Evolutionary conservation across 2,329 filamentous ascomycete genomes (phyloP).

Genomic region (Coleophoma eucalyptorum): DNA sequence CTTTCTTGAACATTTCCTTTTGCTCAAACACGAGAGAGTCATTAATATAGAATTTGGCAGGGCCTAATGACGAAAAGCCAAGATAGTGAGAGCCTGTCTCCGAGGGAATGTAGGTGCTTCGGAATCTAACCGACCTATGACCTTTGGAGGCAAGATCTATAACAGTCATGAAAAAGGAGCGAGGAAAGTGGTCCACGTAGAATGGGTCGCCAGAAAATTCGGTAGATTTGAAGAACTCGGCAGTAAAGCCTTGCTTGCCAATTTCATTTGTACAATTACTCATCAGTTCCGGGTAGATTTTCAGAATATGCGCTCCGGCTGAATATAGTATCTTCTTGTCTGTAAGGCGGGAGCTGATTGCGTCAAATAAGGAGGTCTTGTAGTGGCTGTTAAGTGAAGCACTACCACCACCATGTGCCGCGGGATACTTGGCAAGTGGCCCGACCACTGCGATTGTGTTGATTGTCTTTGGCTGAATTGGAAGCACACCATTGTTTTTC

Average conservation of each 20-base stretch:
- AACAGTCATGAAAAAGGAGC: no score
- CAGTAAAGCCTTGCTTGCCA: not conserved
- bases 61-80: not conserved
- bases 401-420: not conserved
- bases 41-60: not conserved
- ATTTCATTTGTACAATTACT: no score
- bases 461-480: not conserved
- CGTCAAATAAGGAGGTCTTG: not conserved
- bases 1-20: not conserved
- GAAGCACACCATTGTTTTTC: conserved; percentile 4
- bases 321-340: not conserved
- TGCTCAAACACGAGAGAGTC: not conserved
- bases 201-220: not conserved
- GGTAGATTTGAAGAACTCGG: not conserved
- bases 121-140: not conserved
- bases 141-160: no score
- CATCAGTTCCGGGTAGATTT: not conserved
- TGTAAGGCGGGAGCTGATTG: not conserved
- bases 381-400: not conserved
- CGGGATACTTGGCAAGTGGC: not conserved
- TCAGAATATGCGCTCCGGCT: not conserved
- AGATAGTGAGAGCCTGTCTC: not conserved
- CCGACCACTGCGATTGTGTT: not conserved
- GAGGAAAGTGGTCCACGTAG: not conserved
- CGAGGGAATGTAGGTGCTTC: not conserved